Evolutionary conservation across 257 asterid species (phyloP), one percentile per base, ranked within the genome.

Genomic region (Plantago ovata): DNA sequence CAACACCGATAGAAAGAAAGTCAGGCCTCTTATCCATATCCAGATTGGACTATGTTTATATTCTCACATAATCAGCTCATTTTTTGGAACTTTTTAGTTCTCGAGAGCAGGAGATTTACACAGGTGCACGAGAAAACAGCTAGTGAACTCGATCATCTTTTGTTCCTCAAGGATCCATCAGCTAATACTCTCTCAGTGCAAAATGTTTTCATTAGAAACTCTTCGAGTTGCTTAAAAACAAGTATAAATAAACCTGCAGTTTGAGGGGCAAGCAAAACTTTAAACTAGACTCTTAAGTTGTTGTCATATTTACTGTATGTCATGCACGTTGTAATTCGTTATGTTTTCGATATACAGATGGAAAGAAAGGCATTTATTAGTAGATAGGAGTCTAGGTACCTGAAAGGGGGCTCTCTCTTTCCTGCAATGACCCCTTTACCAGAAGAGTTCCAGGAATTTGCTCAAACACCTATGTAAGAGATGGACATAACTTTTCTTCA

Each of bases 401-500:
- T 76, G 85, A 66, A 54, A 44, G 15, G 71, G 87, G 64, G 76
- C 76, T 78, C 65, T 70, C 74, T 63, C 61, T 77, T 58, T 83
- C 83, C 50, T 69, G 76, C 79, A 82, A 68, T 42, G 73, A 65
- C 64, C 95, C 96, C 72, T 54, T 80, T 55, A 85, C 77, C 78
- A 92, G 45, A 56, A 88, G 90, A 16, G 93, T 81, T 33, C 96
- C 98, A 14, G 96, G 95, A 55, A 71, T 86, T 69, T 83, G 95
- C 84, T 92, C 90, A 65, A 92, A 92, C 55, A 92, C 91, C 98
- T 84, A 65, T 16, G 69, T 36, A 74, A 20, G 51, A 47, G 51
- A 47, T 15, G 32, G 52, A 58, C 32, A 23, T 41, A 53, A 10
- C 63, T 63, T 15, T 38, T 16, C 4, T n/a, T n/a, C 15, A 55